Evolutionary conservation across 768 basidiomycete genomes (phyloP).

Genomic region (Naganishia antarctica): DNA sequence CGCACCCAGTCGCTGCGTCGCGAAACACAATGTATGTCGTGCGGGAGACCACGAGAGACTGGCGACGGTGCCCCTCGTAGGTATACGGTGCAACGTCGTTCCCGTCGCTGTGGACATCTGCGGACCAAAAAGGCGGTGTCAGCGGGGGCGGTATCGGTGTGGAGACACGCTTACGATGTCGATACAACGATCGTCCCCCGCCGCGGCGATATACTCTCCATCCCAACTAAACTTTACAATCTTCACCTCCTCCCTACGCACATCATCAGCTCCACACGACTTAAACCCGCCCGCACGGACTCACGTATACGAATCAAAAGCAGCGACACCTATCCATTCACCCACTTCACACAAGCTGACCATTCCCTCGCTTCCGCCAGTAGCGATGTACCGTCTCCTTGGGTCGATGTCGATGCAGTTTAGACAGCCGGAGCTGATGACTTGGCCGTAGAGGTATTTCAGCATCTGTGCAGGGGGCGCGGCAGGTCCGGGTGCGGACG

Average conservation of each 20-base stretch:
- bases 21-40: slow-evolving; percentile 7
- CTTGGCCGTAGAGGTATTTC: slow-evolving; percentile 11
- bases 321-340: slow-evolving; percentile 1
- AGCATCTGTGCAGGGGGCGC: slow-evolving; percentile 11
- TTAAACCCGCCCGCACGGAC: too few relatives aligned
- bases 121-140: too few relatives aligned
- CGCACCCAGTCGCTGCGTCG: slow-evolving; percentile 1
- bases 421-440: slow-evolving; percentile 22
- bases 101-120: slow-evolving; percentile 18
- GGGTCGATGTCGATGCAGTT: slow-evolving; percentile 29
- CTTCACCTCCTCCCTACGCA: slow-evolving; percentile 22
- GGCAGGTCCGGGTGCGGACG: not conserved
- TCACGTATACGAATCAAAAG: slow-evolving; percentile 28
- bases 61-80: slow-evolving; percentile 12
- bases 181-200: slow-evolving; percentile 24
- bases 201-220: slow-evolving; percentile 25
- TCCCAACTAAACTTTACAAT: slow-evolving; percentile 27
- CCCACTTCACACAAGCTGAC: slow-evolving; percentile 19
- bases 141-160: too few relatives aligned
- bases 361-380: slow-evolving; percentile 28
- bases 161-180: slow-evolving; percentile 19
- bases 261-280: slow-evolving; percentile 2
- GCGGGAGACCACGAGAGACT: slow-evolving; percentile 18
- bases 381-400: slow-evolving; percentile 17
- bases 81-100: slow-evolving; percentile 19